Conservation (phyloP, 2,329 filamentous ascomycete species). For the Cladosporium sp. region DNA sequence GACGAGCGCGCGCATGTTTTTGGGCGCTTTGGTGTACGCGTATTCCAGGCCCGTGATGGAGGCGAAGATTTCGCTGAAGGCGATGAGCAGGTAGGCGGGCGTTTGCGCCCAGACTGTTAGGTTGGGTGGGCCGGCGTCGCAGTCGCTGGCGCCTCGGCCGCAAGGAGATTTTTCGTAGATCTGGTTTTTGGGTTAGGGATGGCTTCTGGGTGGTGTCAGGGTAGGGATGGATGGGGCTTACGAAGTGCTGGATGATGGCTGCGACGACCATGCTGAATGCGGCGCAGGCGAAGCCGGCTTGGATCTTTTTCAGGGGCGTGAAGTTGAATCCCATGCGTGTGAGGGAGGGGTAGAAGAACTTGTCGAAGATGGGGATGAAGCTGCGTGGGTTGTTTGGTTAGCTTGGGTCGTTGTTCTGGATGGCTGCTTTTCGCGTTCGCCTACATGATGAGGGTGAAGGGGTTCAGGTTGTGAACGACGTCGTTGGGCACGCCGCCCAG, state of each 20-base stretch:
- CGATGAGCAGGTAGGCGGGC: conserved; percentile 44
- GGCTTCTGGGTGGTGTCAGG: too few species aligned
- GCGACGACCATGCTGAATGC: conserved; percentile 51
- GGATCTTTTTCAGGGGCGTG: conserved; percentile 49
- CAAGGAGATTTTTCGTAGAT: conserved; percentile 49
- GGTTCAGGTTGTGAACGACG: conserved; percentile 36
- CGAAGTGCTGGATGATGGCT: conserved; percentile 49
- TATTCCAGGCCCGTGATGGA: conserved; percentile 46
- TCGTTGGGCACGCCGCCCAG: conserved; percentile 45
- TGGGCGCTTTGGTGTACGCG: conserved; percentile 44
- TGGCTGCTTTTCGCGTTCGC: background rate
- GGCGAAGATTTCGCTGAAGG: conserved; percentile 43
- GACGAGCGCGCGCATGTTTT: conserved; percentile 46
- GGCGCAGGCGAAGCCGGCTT: conserved; percentile 49
- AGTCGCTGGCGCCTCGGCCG: conserved; percentile 33
- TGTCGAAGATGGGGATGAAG: conserved; percentile 43
- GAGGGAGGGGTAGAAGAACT: conserved; percentile 40
- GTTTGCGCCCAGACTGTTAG: conserved; percentile 44
- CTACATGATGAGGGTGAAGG: conserved; percentile 43
- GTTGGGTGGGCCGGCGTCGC: conserved; percentile 13
- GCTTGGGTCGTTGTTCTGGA: background rate
- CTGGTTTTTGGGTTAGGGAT: too few species aligned
- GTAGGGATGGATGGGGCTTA: too few species aligned
- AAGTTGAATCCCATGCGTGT: conserved; percentile 36
- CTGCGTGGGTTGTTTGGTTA: background rate